Conservation (phyloP, 495 filamentous ascomycete genomes). For the Penicillium paradoxum region DNA sequence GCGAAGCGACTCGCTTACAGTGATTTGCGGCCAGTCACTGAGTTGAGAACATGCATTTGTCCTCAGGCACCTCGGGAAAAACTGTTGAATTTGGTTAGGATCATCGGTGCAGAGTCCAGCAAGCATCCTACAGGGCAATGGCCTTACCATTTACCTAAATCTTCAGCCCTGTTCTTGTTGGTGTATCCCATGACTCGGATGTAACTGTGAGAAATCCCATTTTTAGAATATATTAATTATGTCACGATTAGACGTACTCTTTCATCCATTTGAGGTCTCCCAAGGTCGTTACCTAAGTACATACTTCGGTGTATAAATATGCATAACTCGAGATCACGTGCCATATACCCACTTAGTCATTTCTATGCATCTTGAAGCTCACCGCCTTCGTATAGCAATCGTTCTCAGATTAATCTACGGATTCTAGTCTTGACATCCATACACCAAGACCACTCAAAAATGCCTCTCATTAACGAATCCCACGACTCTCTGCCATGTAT, state of each 20-base stretch:
- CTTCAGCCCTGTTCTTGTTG: background rate
- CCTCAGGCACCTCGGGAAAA: background rate
- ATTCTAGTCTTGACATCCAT: background rate
- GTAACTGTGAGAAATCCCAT: background rate
- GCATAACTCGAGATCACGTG: no score
- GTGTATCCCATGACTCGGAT: background rate
- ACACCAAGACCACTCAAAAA: constrained; percentile 24
- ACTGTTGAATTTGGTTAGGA: background rate
- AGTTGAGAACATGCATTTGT: background rate
- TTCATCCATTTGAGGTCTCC: no score
- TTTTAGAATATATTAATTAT: background rate
- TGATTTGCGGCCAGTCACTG: background rate
- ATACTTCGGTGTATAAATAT: no score
- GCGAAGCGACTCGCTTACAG: background rate
- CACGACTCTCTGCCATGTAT: constrained; percentile 86
- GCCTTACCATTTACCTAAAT: background rate
- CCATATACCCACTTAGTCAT: background rate
- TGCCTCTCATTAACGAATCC: constrained; percentile 65
- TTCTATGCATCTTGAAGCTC: background rate
- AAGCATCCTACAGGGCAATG: background rate
- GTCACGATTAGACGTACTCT: no score
- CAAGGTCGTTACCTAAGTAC: no score
- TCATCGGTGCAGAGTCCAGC: background rate
- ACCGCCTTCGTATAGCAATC: background rate
- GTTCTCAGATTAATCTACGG: constrained; percentile 1